Evolutionary conservation across 441 rosid species (phyloP).

Genomic region (Cnidoscolus chayamansa): DNA sequence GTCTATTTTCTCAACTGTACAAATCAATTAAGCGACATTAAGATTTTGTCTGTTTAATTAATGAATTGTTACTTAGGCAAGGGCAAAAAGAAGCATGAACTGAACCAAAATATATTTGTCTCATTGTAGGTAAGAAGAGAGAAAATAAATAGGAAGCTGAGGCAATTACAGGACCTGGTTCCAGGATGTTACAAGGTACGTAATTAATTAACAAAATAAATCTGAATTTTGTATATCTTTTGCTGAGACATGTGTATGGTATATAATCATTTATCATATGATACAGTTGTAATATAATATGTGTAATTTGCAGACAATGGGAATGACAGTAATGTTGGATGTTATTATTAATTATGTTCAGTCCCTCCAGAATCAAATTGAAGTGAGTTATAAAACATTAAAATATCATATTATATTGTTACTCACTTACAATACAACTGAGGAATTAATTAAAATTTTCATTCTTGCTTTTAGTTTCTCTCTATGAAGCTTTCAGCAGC

Average conservation of each 20-base stretch:
- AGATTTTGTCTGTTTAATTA: too few species aligned
- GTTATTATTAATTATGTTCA: conserved; percentile 60
- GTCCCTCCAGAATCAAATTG: conserved; percentile 68
- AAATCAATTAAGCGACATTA: too few species aligned
- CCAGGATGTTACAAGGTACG: conserved; percentile 74
- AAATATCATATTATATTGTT: not conserved
- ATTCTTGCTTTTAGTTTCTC: conserved; percentile 39
- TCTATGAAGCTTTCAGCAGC: conserved; percentile 73
- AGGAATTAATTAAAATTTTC: not conserved
- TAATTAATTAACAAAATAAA: not conserved
- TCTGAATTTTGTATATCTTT: not conserved
- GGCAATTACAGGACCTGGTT: conserved; percentile 57
- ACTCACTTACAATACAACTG: not conserved
- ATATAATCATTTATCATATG: not conserved
- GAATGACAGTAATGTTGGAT: conserved; percentile 75
- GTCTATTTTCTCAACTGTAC: too few species aligned
- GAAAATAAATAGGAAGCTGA: conserved; percentile 67
- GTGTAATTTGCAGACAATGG: conserved; percentile 51
- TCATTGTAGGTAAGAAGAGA: conserved; percentile 56
- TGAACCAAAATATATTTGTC: not conserved
- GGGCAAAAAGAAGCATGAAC: not conserved
- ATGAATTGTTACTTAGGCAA: too few species aligned
- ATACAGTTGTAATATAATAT: too few species aligned
- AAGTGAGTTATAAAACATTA: conserved; percentile 32
- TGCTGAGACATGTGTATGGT: not conserved